Conservation (phyloP, 2,329 filamentous ascomycete genomes). For the Aspergillus spinulosporus region DNA sequence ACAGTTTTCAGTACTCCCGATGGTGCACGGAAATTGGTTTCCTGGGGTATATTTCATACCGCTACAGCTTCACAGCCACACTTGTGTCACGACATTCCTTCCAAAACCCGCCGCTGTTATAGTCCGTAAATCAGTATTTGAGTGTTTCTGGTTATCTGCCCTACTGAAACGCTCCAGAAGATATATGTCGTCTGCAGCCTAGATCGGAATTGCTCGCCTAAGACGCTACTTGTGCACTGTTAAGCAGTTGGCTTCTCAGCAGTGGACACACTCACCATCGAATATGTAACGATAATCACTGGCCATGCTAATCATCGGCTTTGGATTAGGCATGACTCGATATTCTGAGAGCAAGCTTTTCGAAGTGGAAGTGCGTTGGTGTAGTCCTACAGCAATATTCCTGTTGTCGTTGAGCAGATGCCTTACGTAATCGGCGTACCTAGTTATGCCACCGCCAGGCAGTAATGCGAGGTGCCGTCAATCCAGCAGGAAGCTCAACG, state of each 20-base stretch:
- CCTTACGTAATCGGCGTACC: constrained; percentile 22
- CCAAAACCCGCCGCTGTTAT: background rate
- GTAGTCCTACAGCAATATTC: too few species aligned
- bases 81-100: background rate
- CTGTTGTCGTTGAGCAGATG: background rate
- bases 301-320: too few species aligned
- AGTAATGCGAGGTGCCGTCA: constrained; percentile 16
- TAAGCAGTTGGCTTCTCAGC: background rate
- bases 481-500: constrained; percentile 17
- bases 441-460: constrained; percentile 17
- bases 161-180: background rate
- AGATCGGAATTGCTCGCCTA: background rate
- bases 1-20: constrained; percentile 2
- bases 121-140: too few species aligned
- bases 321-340: too few species aligned
- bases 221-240: background rate
- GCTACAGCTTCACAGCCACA: background rate
- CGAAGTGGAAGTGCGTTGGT: too few species aligned
- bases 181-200: background rate
- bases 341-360: too few species aligned
- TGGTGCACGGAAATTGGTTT: constrained; percentile 6
- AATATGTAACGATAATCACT: background rate
- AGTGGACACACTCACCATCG: background rate
- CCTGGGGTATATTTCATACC: background rate
- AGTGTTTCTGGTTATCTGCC: too few species aligned